Evolutionary conservation across 1,284 basidiomycete genomes (phyloP).

Genomic region (Malassezia brasiliensis): DNA sequence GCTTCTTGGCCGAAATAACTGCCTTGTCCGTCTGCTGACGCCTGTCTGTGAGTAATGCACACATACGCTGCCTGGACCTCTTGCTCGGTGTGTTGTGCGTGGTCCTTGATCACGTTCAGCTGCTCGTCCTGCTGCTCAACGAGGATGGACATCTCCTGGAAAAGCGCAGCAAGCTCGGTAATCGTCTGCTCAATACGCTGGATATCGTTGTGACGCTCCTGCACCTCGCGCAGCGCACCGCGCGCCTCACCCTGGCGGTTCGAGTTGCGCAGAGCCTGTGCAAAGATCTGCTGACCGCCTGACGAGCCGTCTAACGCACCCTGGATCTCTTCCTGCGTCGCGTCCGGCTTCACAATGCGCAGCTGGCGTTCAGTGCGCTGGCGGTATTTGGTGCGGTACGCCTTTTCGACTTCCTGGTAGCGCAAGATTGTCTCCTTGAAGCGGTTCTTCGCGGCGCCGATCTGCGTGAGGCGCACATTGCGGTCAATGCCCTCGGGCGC

Average conservation of each 20-base stretch:
- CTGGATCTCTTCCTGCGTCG: constrained; percentile 69
- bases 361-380: constrained; percentile 90
- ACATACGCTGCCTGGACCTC: constrained; percentile 38
- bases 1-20: constrained; percentile 63
- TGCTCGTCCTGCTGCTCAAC: constrained; percentile 47
- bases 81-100: constrained; percentile 21
- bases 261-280: constrained; percentile 69
- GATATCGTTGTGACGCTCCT: constrained; percentile 80
- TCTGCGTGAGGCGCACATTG: constrained; percentile 49
- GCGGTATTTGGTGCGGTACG: constrained; percentile 83
- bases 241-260: constrained; percentile 73
- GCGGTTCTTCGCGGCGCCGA: constrained; percentile 55
- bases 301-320: constrained; percentile 65
- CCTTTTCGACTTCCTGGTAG: constrained; percentile 79
- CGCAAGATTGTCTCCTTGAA: constrained; percentile 52
- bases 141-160: constrained; percentile 58
- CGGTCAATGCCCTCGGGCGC: constrained; percentile 39
- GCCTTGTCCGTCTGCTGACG: constrained; percentile 58
- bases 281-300: constrained; percentile 64
- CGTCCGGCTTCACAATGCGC: constrained; percentile 84
- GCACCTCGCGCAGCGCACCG: constrained; percentile 76
- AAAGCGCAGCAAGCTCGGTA: constrained; percentile 75
- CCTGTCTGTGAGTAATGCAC: constrained; percentile 20
- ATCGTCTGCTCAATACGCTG: constrained; percentile 76
- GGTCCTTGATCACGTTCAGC: constrained; percentile 38